These are phyloP conservation scores for Rhizomucor pusillus DNA, from an alignment of 371 early-diverging fungal genomes.

Conservation along the genomic window DNA sequence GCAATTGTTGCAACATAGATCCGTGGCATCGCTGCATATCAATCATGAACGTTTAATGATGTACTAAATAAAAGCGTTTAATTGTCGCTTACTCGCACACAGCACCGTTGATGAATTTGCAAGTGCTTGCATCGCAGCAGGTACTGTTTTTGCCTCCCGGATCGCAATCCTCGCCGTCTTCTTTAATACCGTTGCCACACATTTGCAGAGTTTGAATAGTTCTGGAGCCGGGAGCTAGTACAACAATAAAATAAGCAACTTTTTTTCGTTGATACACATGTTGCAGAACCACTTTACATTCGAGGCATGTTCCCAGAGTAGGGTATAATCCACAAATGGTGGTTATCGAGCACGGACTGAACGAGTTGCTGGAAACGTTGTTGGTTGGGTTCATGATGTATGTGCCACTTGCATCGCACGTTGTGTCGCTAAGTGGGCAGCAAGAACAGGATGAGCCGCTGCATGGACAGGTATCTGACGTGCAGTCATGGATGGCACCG, in stretches of 20 bases:
- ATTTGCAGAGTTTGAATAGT: slow-evolving; percentile 51
- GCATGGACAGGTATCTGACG: slow-evolving; percentile 53
- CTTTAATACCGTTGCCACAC: slow-evolving; percentile 94
- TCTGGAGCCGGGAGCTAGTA: slow-evolving; percentile 53
- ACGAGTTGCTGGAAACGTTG: slow-evolving; percentile 60
- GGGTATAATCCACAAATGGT: slow-evolving; percentile 63
- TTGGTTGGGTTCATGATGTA: slow-evolving; percentile 86
- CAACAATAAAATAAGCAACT: slow-evolving; percentile 13
- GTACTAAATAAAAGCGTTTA: too few species aligned
- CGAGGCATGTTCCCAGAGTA: slow-evolving; percentile 51
- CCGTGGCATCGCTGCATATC: slow-evolving; percentile 67
- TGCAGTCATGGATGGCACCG: slow-evolving; percentile 77
- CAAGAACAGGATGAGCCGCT: slow-evolving; percentile 50
- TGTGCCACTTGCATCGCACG: slow-evolving; percentile 74
- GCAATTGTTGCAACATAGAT: slow-evolving; percentile 81
- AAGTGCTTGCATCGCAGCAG: slow-evolving; percentile 81
- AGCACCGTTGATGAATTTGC: slow-evolving; percentile 75
- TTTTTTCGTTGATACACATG: too few species aligned
- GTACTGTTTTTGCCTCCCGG: slow-evolving; percentile 70
- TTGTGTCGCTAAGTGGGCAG: slow-evolving; percentile 58
- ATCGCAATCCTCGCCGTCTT: slow-evolving; percentile 91
- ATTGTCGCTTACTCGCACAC: slow-evolving; percentile 60
- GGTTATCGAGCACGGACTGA: slow-evolving; percentile 78
- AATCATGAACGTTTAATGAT: too few species aligned
- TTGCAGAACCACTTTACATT: too few species aligned